phyloP scores from a whole-genome alignment of 2,329 filamentous ascomycete genomes.

The Pyrenophora teres region DNA sequence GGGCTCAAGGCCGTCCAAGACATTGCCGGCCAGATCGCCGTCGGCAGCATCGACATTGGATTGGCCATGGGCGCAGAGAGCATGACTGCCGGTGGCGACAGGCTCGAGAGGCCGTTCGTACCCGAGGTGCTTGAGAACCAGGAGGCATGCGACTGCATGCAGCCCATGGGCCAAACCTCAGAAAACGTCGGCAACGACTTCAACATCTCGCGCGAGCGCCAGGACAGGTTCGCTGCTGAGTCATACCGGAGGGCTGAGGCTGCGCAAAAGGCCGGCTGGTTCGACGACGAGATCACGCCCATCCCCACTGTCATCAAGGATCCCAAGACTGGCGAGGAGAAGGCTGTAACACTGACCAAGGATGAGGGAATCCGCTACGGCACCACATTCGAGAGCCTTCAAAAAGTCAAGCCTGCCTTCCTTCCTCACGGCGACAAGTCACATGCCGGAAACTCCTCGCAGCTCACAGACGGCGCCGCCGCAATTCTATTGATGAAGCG shows the following conservation, averaged over 20 bases:
- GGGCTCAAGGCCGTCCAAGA: slow-evolving; percentile 95
- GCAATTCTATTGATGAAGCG: slow-evolving; percentile 93
- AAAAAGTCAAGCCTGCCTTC: slow-evolving; percentile 89
- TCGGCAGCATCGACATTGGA: slow-evolving; percentile 82
- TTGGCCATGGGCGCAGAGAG: slow-evolving; percentile 86
- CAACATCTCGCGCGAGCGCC: slow-evolving; percentile 74
- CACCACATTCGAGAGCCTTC: slow-evolving; percentile 80
- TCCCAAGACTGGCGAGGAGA: slow-evolving; percentile 76
- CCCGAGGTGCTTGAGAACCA: slow-evolving; percentile 74
- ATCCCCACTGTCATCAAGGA: slow-evolving; percentile 83
- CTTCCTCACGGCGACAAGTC: slow-evolving; percentile 83
- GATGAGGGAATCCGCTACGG: slow-evolving; percentile 92
- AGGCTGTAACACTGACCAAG: slow-evolving; percentile 76
- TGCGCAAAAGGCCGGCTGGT: slow-evolving; percentile 89
- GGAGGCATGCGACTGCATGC: slow-evolving; percentile 82
- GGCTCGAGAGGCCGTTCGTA: slow-evolving; percentile 74
- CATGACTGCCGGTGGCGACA: slow-evolving; percentile 78
- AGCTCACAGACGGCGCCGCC: slow-evolving; percentile 92
- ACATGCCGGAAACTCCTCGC: slow-evolving; percentile 91
- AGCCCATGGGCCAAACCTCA: slow-evolving; percentile 97
- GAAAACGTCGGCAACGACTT: slow-evolving; percentile 96
- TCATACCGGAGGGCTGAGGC: slow-evolving; percentile 85
- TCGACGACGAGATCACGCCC: slow-evolving; percentile 92
- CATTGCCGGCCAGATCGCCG: slow-evolving; percentile 83
- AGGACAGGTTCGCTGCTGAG: slow-evolving; percentile 86